These are phyloP conservation scores for Boletus pseudo-olivaceus DNA, from an alignment of 768 basidiomycete genomes.

Conservation along the genomic window DNA sequence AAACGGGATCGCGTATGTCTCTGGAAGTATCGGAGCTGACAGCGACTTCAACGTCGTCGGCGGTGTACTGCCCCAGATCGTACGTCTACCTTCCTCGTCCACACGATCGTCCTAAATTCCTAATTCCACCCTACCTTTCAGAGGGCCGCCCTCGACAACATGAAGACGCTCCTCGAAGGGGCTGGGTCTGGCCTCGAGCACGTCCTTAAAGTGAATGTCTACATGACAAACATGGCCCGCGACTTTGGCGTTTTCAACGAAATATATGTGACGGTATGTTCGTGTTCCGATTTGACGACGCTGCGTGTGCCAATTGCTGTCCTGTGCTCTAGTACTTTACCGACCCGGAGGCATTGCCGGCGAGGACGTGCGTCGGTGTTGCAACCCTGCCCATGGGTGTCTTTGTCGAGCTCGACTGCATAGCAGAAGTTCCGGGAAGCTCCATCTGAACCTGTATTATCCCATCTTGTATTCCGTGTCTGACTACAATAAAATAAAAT, in stretches of 20 bases:
- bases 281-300: background rate
- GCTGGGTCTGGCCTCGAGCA: conserved; percentile 37
- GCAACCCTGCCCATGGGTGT: conserved; percentile 49
- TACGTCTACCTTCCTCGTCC: conserved; percentile 16
- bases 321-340: conserved; percentile 43
- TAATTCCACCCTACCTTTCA: conserved; percentile 8
- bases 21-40: conserved; percentile 38
- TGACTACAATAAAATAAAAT: background rate
- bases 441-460: background rate
- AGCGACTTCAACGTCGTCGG: conserved; percentile 33
- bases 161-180: conserved; percentile 34
- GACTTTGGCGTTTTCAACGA: conserved; percentile 41
- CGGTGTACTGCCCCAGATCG: conserved; percentile 37
- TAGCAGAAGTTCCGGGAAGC: conserved; percentile 37
- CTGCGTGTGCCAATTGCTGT: background rate
- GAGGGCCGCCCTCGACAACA: conserved; percentile 38
- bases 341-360: conserved; percentile 40
- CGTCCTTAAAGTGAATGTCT: conserved; percentile 41
- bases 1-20: conserved; percentile 35
- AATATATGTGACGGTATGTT: conserved; percentile 34
- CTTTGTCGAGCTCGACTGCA: conserved; percentile 60
- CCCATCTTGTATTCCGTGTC: background rate
- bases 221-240: conserved; percentile 34
- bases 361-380: conserved; percentile 59
- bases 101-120: background rate